These are phyloP conservation scores for Leccinum variabile DNA, from an alignment of 1,284 basidiomycete species.

Conservation along the genomic window DNA sequence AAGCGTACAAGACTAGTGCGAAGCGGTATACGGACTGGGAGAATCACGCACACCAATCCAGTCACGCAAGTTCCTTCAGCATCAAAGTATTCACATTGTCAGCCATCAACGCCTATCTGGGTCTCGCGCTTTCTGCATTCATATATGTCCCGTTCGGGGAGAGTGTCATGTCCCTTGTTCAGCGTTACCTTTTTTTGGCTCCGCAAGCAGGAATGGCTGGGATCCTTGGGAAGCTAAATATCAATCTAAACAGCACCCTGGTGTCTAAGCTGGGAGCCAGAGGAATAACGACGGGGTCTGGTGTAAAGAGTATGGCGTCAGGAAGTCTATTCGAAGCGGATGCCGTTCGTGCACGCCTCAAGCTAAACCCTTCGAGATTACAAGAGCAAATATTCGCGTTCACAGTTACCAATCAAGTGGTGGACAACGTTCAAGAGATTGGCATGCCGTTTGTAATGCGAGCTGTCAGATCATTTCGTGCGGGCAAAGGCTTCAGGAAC, in stretches of 20 bases:
- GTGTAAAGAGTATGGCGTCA: conserved; percentile 4
- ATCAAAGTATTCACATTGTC: conserved; percentile 91
- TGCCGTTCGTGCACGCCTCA: conserved; percentile 47
- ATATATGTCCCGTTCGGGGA: conserved; percentile 92
- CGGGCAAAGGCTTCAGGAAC: conserved; percentile 37
- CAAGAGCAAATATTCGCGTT: conserved; percentile 94
- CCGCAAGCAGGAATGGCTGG: conserved; percentile 17
- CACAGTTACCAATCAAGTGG: conserved; percentile 88
- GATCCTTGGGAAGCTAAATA: conserved; percentile 26
- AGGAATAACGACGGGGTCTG: conserved; percentile 18
- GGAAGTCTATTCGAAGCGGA: conserved; percentile 53
- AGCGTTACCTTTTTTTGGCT: conserved; percentile 43
- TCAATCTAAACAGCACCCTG: conserved; percentile 29
- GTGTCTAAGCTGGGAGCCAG: conserved; percentile 18
- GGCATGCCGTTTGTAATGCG: conserved; percentile 82
- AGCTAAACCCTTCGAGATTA: conserved; percentile 69
- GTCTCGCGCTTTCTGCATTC: conserved; percentile 82
- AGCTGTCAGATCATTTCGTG: conserved; percentile 53
- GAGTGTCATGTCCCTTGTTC: conserved; percentile 67
- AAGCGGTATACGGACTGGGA: conserved; percentile 84
- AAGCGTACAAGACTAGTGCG: conserved; percentile 73
- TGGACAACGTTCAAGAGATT: conserved; percentile 83
- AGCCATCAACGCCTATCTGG: conserved; percentile 87
- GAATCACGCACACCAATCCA: conserved; percentile 81
- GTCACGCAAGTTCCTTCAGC: conserved; percentile 79